Percentiles rank a stretch among this genome's conserved stretches.
These are phyloP conservation scores for Tricholoma furcatifolium DNA, from an alignment of 768 basidiomycete genomes.

Conservation along the genomic window DNA sequence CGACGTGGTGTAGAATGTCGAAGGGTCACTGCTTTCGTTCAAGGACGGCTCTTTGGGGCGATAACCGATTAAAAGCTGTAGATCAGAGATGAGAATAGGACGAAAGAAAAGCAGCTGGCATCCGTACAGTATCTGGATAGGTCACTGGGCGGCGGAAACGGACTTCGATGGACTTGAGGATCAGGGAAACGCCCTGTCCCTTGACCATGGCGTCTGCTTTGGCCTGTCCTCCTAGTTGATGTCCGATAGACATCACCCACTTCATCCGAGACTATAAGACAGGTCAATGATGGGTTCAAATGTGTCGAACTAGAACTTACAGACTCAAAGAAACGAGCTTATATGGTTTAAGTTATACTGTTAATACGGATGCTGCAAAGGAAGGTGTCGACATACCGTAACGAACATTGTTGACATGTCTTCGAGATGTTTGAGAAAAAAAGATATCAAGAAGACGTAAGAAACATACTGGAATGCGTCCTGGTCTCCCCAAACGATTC, in stretches of 20 bases:
- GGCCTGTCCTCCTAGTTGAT: constrained; percentile 56
- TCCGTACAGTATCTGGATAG: constrained; percentile 69
- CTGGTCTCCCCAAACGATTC: constrained; percentile 77
- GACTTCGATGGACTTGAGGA: constrained; percentile 68
- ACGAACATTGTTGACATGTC: constrained; percentile 78
- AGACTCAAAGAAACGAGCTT: constrained; percentile 75
- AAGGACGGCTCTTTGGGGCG: constrained; percentile 32
- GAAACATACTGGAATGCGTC: constrained; percentile 71
- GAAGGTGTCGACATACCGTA: constrained; percentile 47
- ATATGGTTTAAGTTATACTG: constrained; percentile 2
- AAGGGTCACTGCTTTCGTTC: constrained; percentile 24
- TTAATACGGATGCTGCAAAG: background rate
- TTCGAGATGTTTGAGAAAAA: constrained; percentile 21
- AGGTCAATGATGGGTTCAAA: background rate
- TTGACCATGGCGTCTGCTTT: constrained; percentile 57
- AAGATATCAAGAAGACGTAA: background rate
- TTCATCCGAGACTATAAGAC: constrained; percentile 57
- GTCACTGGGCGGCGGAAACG: constrained; percentile 71
- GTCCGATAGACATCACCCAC: constrained; percentile 61
- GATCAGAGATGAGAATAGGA: constrained; percentile 18
- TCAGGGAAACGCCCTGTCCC: constrained; percentile 67
- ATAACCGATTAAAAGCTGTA: constrained; percentile 67
- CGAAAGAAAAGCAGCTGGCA: background rate
- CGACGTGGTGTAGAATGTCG: constrained; percentile 50
- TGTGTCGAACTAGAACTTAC: constrained; percentile 31